Evolutionary conservation across 2,329 filamentous ascomycete genomes (phyloP), one percentile per base, ranked within the genome.

Genomic region (Cytospora chrysosperma): DNA sequence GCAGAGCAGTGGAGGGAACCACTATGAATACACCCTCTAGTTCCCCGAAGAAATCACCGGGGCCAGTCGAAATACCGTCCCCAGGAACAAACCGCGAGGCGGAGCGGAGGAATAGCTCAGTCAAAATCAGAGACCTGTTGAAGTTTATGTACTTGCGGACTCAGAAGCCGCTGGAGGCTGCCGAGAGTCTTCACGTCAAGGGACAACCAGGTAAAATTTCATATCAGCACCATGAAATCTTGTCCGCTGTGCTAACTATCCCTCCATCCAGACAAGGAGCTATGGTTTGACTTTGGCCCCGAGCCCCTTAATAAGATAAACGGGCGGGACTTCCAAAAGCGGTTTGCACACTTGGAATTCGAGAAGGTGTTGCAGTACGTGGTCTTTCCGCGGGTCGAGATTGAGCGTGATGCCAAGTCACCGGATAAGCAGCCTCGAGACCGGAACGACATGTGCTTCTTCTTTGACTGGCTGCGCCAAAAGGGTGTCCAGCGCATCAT

Each of bases 401-500:
- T 43, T 19, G 32, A 56, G 7, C 19, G 8, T 26, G 21, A 13
- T 3, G 10, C 21, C 24, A 9, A 27, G 8, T 24, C 19, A 9
- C 24, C 6, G 8, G 51, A 30, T 30, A 10, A 4, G 24, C 24
- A 24, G 4, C 2, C 5, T 9, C 51, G 32, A 30, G 51, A 26
- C 13, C 21, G 27, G 30, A 32, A 17, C 9, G 27, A n/a, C 21
- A 27, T n/a, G 19, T 54, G 27, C 24, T 54, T 12, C 19, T 32
- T 75, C 56, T 75, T 75, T 49, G 60, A 71, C 17, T 72, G 69
- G 63, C 65, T 75, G 10, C 54, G 60, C 4, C 58, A 68, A 8
- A 72, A 72, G 52, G 66, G 67, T 10, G 72, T 74, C 5, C 65
- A 67, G 32, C 67, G 62, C 12, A 72, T 75, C 56, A 61, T 75